Conservation (phyloP, 495 filamentous ascomycete species). For the Xylaria grammica region DNA sequence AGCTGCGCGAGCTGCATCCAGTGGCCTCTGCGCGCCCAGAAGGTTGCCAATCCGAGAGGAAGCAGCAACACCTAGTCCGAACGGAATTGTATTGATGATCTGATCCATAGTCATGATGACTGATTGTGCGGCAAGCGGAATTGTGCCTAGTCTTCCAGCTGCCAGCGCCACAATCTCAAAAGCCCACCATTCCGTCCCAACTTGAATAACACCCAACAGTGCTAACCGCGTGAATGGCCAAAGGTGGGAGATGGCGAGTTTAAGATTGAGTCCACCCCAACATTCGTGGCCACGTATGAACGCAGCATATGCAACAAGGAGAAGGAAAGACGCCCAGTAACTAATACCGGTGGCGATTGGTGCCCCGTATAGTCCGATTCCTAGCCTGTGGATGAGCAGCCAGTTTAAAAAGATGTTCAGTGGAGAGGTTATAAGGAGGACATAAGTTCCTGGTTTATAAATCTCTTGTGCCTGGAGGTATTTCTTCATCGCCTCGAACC, state of each 20-base stretch:
- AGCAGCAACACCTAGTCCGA: constrained; percentile 85
- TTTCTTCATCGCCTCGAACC: constrained; percentile 92
- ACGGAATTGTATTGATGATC: constrained; percentile 91
- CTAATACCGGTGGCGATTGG: constrained; percentile 83
- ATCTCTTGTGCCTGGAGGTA: constrained; percentile 91
- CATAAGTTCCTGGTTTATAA: constrained; percentile 87
- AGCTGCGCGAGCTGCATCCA: constrained; percentile 73
- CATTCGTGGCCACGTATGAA: constrained; percentile 75
- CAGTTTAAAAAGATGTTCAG: constrained; percentile 80
- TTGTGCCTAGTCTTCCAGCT: constrained; percentile 81
- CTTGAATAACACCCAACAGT: constrained; percentile 79
- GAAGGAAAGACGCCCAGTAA: constrained; percentile 84
- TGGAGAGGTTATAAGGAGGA: constrained; percentile 82
- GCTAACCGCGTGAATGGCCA: constrained; percentile 79
- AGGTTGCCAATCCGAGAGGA: constrained; percentile 82
- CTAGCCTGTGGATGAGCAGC: constrained; percentile 75
- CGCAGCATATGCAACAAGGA: constrained; percentile 76
- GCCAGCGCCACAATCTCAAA: constrained; percentile 95
- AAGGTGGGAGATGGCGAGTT: constrained; percentile 66
- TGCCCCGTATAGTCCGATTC: constrained; percentile 76
- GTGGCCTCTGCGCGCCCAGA: constrained; percentile 71
- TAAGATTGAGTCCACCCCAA: constrained; percentile 80
- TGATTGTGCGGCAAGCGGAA: constrained; percentile 83
- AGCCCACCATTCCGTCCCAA: constrained; percentile 96
- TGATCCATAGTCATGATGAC: constrained; percentile 97